Base-by-base conservation (phyloP, 2,329 filamentous ascomycete genomes). In the Trichophyton equinum region DNA sequence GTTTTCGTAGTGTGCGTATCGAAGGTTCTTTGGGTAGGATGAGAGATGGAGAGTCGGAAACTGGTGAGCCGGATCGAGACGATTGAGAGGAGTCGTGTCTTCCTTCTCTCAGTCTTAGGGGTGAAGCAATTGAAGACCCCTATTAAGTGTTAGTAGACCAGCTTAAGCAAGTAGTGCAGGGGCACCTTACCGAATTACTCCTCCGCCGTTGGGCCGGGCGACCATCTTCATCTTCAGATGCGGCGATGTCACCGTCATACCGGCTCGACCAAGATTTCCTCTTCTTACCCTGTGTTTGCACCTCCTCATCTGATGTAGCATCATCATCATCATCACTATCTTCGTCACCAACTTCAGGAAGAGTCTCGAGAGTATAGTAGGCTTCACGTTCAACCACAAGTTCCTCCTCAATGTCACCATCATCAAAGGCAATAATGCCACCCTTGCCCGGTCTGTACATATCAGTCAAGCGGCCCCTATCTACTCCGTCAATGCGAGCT, bases 361-460 rank as follows among this genome's bases (percentile, higher is more conserved):
- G 97, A 64, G 91, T 87, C 53, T 89, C 79, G 58, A 97, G 77
- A n/a, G 87, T 86, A 65, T 88, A 82, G 70, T 95, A 97, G 44
- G 94, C 91, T 62, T 89, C 85, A 66, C 84, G 82, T 74, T 97
- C 91, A 0, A 77, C 77, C 11, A 74, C 75, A 38, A 99, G 77
- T 38, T 91, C 88, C 66, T 92, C 88, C 66, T 92, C 88, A 58
- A 99, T 91, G 72, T 99, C 94, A 1, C 92, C 94, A 70, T 97
- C 94, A 69, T 97, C 94, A 72, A 94, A 95, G 1, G 96, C 91
- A 63, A 99, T 83, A 47, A 99, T 88, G 0, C 94, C 94, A 18
- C 92, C 92, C 69, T 82, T 87, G 33, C 89, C 88, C 4, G 88
- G 84, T 65, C 83, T 85, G 71, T 95, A 96, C 0, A 80, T 77